Base-by-base conservation (phyloP, 192 early-diverging fungal species). In the Kickxella alabastrina region DNA sequence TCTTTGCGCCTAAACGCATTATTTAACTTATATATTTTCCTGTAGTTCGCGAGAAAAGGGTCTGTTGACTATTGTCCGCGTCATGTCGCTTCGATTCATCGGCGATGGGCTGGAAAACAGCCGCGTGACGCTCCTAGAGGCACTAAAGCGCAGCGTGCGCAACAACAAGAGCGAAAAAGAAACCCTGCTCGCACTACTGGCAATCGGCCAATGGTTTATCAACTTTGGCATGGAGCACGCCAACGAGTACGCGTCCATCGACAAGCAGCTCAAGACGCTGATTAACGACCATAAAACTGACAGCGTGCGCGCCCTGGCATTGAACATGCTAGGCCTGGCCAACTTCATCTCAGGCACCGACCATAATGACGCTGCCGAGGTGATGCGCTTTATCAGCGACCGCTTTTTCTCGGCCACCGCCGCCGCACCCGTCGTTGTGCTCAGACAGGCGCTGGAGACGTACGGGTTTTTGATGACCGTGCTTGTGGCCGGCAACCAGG, bases 11-110 rank as follows among this genome's bases (percentile, higher is more conserved):
- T n/a, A n/a, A n/a, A n/a, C n/a, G n/a, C n/a, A n/a, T n/a, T n/a
- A n/a, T n/a, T n/a, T n/a, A n/a, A n/a, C n/a, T n/a, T n/a, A n/a
- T n/a, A n/a, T n/a, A n/a, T 1, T 7, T 17, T 38, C 17, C 14
- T 43, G 43, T 56, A 84, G 83, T 42, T 70, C 72, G 13, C 59
- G 86, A 18, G 83, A 85, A 58, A 75, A 79, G 40, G 78, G 78
- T 0, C 57, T 88, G 34, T 36, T 62, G 3, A 72, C 58, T 17
- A 52, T 83, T 31, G 73, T 75, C 10, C 56, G 56, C 1, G 50
- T 79, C 6, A 60, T 84, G 54, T 57, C 82, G 21, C 79, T 74
- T 26, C 58, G 78, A 9, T 82, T 81, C 53, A 61, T 79, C 17
- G 82, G 80, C 17, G 77, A 81, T 6, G 55, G 57, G 10, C 64